Evolutionary conservation across 2,329 filamentous ascomycete species (phyloP).

Genomic region (Diaporthe australafricana): DNA sequence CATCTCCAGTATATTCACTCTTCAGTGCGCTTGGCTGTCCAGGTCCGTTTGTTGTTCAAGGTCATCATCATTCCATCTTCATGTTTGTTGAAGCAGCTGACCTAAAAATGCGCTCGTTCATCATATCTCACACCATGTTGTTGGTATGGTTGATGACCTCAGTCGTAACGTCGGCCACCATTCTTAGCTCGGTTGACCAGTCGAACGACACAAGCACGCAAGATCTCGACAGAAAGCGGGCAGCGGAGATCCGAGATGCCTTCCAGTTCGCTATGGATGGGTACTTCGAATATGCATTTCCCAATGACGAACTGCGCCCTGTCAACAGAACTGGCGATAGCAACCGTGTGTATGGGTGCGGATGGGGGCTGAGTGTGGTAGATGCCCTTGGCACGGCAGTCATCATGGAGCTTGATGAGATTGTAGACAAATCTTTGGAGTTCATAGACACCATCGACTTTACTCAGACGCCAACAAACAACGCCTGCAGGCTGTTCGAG

Average conservation of each 20-base stretch:
- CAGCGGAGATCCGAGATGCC: conserved; percentile 10
- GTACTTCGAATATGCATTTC: conserved; percentile 21
- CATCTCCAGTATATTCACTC: neutral
- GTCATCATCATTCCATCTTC: neutral
- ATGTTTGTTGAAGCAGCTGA: neutral
- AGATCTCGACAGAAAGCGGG: neutral
- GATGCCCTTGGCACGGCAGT: conserved; percentile 14
- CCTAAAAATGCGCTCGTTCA: neutral
- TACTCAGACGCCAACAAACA: conserved; percentile 10
- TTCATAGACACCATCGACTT: conserved; percentile 23
- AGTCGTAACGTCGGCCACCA: neutral
- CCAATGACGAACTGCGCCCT: conserved; percentile 21
- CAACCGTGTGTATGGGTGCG: conserved; percentile 14
- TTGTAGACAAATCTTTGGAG: neutral
- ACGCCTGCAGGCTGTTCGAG: conserved; percentile 28
- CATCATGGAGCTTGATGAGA: conserved; percentile 16
- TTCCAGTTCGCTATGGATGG: conserved; percentile 26
- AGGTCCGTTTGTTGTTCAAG: neutral
- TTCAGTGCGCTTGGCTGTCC: neutral
- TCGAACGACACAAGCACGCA: neutral
- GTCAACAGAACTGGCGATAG: conserved; percentile 11
- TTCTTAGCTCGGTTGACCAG: neutral
- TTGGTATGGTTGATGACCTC: neutral
- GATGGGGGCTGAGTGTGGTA: conserved; percentile 18
- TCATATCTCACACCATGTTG: neutral